phyloP scores from a whole-genome alignment of 169 alveolate species.

The Plasmodium vinckei region DNA sequence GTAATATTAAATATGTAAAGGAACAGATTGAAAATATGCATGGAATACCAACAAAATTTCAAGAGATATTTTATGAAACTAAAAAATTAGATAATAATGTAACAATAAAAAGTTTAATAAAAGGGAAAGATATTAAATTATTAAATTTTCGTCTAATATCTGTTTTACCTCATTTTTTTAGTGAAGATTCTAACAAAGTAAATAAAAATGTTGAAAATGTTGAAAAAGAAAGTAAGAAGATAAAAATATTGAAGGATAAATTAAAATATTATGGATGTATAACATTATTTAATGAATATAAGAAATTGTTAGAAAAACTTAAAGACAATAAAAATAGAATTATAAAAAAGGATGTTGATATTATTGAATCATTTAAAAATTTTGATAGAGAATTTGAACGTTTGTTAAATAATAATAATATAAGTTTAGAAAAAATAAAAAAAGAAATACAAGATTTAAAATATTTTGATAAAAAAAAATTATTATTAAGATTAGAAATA shows the following conservation, averaged over 20 bases:
- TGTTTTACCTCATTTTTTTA: conserved; percentile 40
- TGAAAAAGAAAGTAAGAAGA: conserved; percentile 30
- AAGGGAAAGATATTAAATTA: conserved; percentile 40
- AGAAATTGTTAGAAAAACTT: conserved; percentile 26
- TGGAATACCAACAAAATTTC: conserved; percentile 59
- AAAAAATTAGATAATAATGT: conserved; percentile 23
- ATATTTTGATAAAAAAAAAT: conserved; percentile 30
- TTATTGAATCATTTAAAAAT: conserved; percentile 26
- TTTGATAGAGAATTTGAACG: conserved; percentile 34
- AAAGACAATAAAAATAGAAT: conserved; percentile 21
- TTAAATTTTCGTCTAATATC: conserved; percentile 45
- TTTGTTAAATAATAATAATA: conserved; percentile 31
- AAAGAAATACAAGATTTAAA: conserved; percentile 42
- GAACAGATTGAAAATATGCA: conserved; percentile 33
- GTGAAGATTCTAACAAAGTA: conserved; percentile 12
- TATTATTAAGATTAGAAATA: conserved; percentile 29
- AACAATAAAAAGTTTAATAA: conserved; percentile 18
- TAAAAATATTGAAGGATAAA: conserved; percentile 18
- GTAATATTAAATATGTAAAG: conserved; percentile 27
- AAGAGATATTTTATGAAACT: conserved; percentile 41
- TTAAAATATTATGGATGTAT: conserved; percentile 30
- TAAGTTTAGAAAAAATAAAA: conserved; percentile 49
- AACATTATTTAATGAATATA: conserved; percentile 55
- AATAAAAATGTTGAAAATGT: neutral
- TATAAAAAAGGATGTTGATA: conserved; percentile 14